phyloP scores from a whole-genome alignment of 1,139 yeast genomes.

The Zygosaccharomyces sapae region DNA sequence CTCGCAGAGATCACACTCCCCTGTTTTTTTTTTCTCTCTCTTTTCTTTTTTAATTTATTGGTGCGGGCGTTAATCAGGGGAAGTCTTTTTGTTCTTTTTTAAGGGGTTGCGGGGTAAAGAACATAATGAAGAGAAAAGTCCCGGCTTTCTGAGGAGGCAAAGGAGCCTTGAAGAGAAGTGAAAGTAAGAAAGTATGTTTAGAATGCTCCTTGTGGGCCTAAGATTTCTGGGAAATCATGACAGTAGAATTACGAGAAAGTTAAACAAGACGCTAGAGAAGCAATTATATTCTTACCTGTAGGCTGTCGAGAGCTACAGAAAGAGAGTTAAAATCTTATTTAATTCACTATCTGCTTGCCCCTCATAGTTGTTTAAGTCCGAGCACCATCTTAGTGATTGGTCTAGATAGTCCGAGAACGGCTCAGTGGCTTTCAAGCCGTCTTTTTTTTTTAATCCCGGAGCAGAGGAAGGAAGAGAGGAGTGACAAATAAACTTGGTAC shows the following conservation, averaged over 20 bases:
- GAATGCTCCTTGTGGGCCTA: too few relatives aligned
- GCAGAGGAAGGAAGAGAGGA: too few relatives aligned
- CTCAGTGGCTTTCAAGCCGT: neutral
- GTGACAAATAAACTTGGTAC: neutral
- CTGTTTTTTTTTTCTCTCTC: neutral
- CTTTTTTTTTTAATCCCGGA: neutral
- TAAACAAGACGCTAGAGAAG: too few relatives aligned
- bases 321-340: too few relatives aligned
- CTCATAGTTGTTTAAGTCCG: neutral
- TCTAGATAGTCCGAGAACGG: neutral
- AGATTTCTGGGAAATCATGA: too few relatives aligned
- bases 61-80: constrained; percentile 1
- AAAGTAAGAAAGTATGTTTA: too few relatives aligned
- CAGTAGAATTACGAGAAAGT: too few relatives aligned
- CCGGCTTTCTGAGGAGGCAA: neutral
- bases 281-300: too few relatives aligned
- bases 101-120: neutral
- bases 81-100: neutral
- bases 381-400: neutral
- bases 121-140: neutral
- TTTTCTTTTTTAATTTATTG: neutral
- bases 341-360: neutral
- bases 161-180: neutral
- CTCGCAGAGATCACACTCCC: neutral
- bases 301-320: too few relatives aligned